A percentile compares a stretch with the other conserved stretches of the same genome.
Conservation (phyloP, 2,329 filamentous ascomycete species). For the Daldinia sp. region DNA sequence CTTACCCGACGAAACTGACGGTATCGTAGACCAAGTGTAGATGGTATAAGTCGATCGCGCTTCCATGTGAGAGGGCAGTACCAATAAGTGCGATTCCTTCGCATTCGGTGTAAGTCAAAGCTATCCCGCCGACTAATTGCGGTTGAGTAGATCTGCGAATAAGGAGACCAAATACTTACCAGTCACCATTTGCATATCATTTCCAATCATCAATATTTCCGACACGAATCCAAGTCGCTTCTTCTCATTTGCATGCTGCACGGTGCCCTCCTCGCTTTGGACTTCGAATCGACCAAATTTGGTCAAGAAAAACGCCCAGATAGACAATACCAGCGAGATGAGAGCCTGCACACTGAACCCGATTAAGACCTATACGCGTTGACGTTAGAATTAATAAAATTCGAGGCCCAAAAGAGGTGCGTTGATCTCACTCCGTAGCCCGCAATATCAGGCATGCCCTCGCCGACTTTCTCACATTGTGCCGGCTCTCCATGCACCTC, state of each 20-base stretch:
- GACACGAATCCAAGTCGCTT: constrained; percentile 46
- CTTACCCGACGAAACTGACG: constrained; percentile 46
- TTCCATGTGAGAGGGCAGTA: constrained; percentile 37
- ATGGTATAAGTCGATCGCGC: constrained; percentile 45
- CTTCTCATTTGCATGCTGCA: constrained; percentile 42
- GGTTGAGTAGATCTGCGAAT: background rate
- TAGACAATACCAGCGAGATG: constrained; percentile 42
- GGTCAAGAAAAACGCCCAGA: constrained; percentile 48
- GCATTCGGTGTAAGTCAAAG: background rate
- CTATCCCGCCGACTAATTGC: background rate
- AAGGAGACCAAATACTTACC: constrained; percentile 27
- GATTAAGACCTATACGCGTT: constrained; percentile 42
- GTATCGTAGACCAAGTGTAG: constrained; percentile 48
- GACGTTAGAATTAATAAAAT: constrained; percentile 10
- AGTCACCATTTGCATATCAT: constrained; percentile 47
- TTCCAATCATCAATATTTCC: constrained; percentile 48
- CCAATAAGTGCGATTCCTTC: constrained; percentile 44
- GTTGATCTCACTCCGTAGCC: constrained; percentile 44
- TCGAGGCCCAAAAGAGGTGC: background rate
- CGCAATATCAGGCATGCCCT: constrained; percentile 45
- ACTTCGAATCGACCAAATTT: constrained; percentile 42
- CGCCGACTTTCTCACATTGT: constrained; percentile 45
- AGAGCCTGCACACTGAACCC: constrained; percentile 46
- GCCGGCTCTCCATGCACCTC: constrained; percentile 14
- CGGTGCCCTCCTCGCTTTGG: constrained; percentile 41